Evolutionary conservation across 495 filamentous ascomycete genomes (phyloP), one percentile per base, ranked within the genome.

Genomic region (Penicillium antarcticum): DNA sequence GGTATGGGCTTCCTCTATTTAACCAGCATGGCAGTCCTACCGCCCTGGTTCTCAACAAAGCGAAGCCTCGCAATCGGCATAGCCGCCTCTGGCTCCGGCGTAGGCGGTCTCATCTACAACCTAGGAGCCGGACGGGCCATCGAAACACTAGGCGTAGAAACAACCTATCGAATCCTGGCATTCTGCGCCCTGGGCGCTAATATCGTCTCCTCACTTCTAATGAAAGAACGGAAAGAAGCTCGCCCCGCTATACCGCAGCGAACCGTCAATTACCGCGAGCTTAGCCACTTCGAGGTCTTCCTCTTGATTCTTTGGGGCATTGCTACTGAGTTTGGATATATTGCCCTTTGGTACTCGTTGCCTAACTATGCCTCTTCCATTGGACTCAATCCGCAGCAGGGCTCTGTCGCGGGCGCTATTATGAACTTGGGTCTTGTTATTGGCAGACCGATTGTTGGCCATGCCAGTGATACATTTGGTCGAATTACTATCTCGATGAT

Each of bases 331-430:
- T 72, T 92, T 10, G 85, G 84, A 11, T 92, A 90, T 57, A 74
- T 88, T 35, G 83, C 84, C 11, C 71, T 92, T 3, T 66, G 90
- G 16, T 92, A 86, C 68, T 87, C 84, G 16, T 73, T 92, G 35
- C 80, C 86, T 2, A 82, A 87, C 53, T 92, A 87, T 65, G 83
- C 84, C 2, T 61, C 67, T 29, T 73, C 73, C 1, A 75, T 90
- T 29, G 87, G 89, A 4, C 72, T 92, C 18, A 74, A 68, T 9
- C 63, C 80, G 0, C 67, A 68, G 9, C 87, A 91, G 57, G 87
- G 81, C 5, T 82, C 84, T 1, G 65, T 87, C 13, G 73, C 86
- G 3, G 79, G 78, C 2, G 88, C 88, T 0, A 65, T 90, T 24
- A 71, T 91, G 44, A 91, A 88, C 53, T 57, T 89, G 56, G 76